phyloP scores from a whole-genome alignment of 345 rosid genomes.

The Hevea brasiliensis region DNA sequence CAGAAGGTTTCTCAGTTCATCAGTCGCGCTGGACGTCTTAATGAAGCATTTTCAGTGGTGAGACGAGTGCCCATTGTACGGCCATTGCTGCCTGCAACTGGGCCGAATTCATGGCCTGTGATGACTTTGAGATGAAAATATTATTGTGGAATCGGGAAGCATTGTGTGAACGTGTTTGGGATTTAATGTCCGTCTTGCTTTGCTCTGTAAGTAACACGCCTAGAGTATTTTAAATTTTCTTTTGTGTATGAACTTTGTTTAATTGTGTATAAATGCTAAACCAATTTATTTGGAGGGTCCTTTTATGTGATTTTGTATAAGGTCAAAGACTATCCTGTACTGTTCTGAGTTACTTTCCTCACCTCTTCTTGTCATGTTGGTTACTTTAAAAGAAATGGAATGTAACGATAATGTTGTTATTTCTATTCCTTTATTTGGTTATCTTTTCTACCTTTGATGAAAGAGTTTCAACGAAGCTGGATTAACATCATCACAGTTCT shows the following conservation, averaged over 20 bases:
- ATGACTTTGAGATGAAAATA: conserved; percentile 60
- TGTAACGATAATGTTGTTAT: too few species aligned
- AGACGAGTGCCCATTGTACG: conserved; percentile 74
- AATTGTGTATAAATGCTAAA: conserved; percentile 19
- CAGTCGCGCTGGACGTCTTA: conserved; percentile 72
- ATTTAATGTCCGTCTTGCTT: conserved; percentile 8
- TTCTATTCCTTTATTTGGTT: too few species aligned
- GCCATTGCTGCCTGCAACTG: conserved; percentile 65
- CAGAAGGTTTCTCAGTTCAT: conserved; percentile 77
- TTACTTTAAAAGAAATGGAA: too few species aligned
- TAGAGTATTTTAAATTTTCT: conserved; percentile 7
- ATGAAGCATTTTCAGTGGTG: conserved; percentile 84
- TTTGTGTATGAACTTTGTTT: conserved; percentile 12
- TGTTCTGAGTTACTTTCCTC: neutral
- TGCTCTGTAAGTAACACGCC: conserved; percentile 13
- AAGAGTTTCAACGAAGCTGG: too few species aligned
- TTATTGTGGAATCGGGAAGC: conserved; percentile 14
- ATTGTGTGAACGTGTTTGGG: conserved; percentile 13
- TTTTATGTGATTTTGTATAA: neutral
- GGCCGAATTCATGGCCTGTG: conserved; percentile 76
- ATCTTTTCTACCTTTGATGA: too few species aligned
- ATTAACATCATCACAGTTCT: too few species aligned
- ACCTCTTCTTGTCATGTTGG: neutral
- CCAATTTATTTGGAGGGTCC: neutral
- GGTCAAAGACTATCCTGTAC: neutral